Conservation (phyloP, 257 asterid species). For the Salvia splendens region DNA sequence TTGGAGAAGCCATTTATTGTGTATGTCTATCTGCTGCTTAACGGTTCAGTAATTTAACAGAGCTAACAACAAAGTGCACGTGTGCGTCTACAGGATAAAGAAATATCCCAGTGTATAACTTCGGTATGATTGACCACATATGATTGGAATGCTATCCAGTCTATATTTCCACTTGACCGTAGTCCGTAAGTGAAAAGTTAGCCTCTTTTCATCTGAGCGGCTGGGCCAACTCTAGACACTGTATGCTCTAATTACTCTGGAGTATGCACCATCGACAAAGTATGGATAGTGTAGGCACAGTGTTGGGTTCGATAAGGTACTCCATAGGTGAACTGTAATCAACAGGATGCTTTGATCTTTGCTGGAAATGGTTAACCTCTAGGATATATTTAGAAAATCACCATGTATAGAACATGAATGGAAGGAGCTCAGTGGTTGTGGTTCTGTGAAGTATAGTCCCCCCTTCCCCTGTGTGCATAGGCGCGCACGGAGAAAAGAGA, state of each 20-base stretch:
- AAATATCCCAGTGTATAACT: neutral
- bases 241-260: neutral
- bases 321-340: neutral
- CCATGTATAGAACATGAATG: too few species aligned
- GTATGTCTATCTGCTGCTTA: neutral
- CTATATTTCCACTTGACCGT: neutral
- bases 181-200: constrained; percentile 4
- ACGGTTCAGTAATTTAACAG: neutral
- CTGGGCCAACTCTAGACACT: neutral
- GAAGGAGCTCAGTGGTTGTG: too few species aligned
- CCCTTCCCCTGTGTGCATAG: too few species aligned
- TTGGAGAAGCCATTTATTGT: constrained; percentile 9
- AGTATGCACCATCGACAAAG: neutral
- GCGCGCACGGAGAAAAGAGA: too few species aligned
- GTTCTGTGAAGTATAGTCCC: too few species aligned
- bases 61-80: constrained; percentile 1
- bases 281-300: neutral
- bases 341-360: constrained; percentile 4
- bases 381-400: constrained; percentile 7
- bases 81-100: neutral
- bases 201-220: neutral
- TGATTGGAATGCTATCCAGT: neutral
- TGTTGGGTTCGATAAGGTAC: neutral
- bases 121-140: neutral
- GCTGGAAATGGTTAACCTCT: constrained; percentile 15